Evolutionary conservation across 2,329 filamentous ascomycete genomes (phyloP).

Genomic region (Stagonosporopsis tanaceti): DNA sequence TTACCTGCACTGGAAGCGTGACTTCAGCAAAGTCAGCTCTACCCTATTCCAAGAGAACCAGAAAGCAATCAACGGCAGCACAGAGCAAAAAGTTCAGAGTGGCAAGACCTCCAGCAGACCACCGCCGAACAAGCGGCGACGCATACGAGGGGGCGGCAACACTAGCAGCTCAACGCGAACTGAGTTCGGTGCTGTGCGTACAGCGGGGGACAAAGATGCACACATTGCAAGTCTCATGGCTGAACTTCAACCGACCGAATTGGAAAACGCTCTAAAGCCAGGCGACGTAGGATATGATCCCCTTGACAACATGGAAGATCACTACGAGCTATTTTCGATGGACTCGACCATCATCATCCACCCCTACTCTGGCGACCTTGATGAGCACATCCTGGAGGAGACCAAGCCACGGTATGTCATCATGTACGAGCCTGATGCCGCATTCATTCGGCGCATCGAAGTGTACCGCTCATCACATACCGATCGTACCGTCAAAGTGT

Average conservation of each 20-base stretch:
- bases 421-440: slow-evolving; percentile 97
- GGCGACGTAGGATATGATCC: slow-evolving; percentile 77
- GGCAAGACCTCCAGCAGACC: slow-evolving; percentile 64
- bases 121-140: slow-evolving; percentile 84
- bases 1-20: slow-evolving; percentile 89
- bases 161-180: slow-evolving; percentile 68
- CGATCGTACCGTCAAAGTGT: slow-evolving; percentile 87
- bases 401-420: slow-evolving; percentile 92
- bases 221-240: slow-evolving; percentile 85
- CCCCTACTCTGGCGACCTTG: slow-evolving; percentile 93
- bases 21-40: slow-evolving; percentile 85
- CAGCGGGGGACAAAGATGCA: slow-evolving; percentile 81
- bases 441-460: slow-evolving; percentile 93
- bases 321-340: slow-evolving; percentile 91
- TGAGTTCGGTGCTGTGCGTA: slow-evolving; percentile 75
- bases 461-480: slow-evolving; percentile 95
- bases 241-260: slow-evolving; percentile 81
- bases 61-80: slow-evolving; percentile 73
- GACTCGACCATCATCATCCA: slow-evolving; percentile 87
- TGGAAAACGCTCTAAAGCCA: slow-evolving; percentile 77
- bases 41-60: slow-evolving; percentile 82
- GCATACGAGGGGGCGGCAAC: slow-evolving; percentile 79
- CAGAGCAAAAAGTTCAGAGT: slow-evolving; percentile 62
- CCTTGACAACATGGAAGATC: slow-evolving; percentile 89
- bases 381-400: slow-evolving; percentile 96